phyloP scores from a whole-genome alignment of 495 filamentous ascomycete species.

The Trypethelium eluteriae region DNA sequence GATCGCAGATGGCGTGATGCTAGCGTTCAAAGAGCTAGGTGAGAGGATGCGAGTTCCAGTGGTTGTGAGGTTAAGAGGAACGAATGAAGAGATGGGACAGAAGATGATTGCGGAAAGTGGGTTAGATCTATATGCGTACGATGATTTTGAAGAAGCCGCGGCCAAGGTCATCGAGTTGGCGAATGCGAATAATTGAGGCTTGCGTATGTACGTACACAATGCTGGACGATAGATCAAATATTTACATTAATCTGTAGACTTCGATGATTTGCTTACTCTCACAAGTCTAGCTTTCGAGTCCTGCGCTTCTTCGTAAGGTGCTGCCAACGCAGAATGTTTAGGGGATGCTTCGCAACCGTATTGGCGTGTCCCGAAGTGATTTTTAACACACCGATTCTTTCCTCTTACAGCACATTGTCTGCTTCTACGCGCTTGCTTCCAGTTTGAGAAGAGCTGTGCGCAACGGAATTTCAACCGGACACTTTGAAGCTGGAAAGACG shows the following conservation, averaged over 20 bases:
- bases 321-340: not conserved
- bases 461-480: not conserved
- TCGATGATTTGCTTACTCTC: not conserved
- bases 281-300: not conserved
- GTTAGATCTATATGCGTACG: conserved; percentile 65
- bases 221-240: not conserved
- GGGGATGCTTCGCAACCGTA: not conserved
- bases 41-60: conserved; percentile 59
- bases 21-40: conserved; percentile 63
- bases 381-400: no score
- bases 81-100: conserved; percentile 70
- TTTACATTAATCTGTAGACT: no score
- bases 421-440: no score
- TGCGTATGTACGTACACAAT: no score
- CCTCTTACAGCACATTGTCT: no score
- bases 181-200: conserved; percentile 19
- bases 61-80: conserved; percentile 76
- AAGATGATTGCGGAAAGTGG: conserved; percentile 71
- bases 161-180: conserved; percentile 65
- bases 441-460: no score
- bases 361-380: not conserved
- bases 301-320: not conserved
- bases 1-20: conserved; percentile 76
- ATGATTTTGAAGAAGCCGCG: conserved; percentile 74
- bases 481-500: conserved; percentile 1